Base-by-base conservation (phyloP, 2,329 filamentous ascomycete species). In the Cryphonectria radicalis region DNA sequence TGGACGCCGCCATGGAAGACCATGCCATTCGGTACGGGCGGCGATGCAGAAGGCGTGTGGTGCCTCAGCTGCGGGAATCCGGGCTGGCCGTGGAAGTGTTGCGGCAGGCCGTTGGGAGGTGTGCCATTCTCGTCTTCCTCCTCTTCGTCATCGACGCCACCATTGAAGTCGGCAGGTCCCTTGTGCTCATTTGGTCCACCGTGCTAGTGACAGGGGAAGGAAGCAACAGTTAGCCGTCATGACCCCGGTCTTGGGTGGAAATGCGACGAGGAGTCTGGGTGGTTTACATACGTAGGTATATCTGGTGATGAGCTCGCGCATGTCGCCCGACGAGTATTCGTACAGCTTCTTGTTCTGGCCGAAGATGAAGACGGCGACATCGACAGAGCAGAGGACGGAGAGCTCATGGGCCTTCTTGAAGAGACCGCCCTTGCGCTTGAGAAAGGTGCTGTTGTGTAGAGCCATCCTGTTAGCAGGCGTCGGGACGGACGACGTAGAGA, bases 321-420 rank as follows among this genome's bases (percentile, higher is more conserved):
- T 97, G 81, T 98, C 94, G 76, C 90, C 87, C 25, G 95, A 98
- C 17, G 95, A 98, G 81, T 97, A 99, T 82, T 99, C 94, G 82
- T 98, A 98, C 37, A 99, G 88, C 84, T 98, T 98, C 88, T 98
- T 99, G 83, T 99, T 99, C 84, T 93, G 95, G 74, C 95, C 95
- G 79, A 98, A 98, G 78, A 99, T 98, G 81, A 99, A 96, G 78
- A 99, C 96, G 57, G 96, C 96, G 76, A 99, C 96, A 81, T 99
- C 96, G 80, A 99, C 96, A 55, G 95, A 98, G 82, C 96, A 99
- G 74, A 99, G 91, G 63, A 99, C 96, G 68, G 95, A 97, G 67
- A 99, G 89, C 87, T 99, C 96, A 82, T 99, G 95, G 68, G 96
- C 96, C 89, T 99, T 99, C 87, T 99, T 99, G 89, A 99, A 99